phyloP scores from a whole-genome alignment of 805 yeast species.

The Lachancea meyersii region DNA sequence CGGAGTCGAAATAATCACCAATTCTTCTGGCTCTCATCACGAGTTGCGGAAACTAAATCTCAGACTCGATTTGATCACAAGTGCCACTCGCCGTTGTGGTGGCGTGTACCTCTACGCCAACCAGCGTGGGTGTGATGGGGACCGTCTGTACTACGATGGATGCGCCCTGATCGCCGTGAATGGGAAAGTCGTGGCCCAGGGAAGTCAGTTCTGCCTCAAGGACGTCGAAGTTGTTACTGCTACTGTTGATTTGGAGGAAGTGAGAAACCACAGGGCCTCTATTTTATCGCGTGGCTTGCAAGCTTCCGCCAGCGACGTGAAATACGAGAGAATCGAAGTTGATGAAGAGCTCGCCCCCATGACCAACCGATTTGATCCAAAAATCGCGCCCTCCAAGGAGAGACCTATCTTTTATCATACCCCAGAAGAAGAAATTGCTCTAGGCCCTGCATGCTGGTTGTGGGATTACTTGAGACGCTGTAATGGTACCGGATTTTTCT shows the following conservation, averaged over 20 bases:
- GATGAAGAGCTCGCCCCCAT: slow-evolving; percentile 62
- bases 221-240: slow-evolving; percentile 97
- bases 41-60: slow-evolving; percentile 85
- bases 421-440: slow-evolving; percentile 95
- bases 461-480: slow-evolving; percentile 97
- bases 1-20: slow-evolving; percentile 96
- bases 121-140: slow-evolving; percentile 98
- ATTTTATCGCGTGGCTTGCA: slow-evolving; percentile 73
- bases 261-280: slow-evolving; percentile 70
- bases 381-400: slow-evolving; percentile 50
- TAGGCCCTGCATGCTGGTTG: slow-evolving; percentile 99
- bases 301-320: slow-evolving; percentile 35
- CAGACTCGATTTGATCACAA: slow-evolving; percentile 76
- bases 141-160: slow-evolving; percentile 92
- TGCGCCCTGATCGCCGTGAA: slow-evolving; percentile 91
- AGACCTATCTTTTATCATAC: slow-evolving; percentile 53
- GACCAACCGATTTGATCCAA: slow-evolving; percentile 52
- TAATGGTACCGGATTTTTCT: slow-evolving; percentile 81
- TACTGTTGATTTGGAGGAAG: slow-evolving; percentile 88
- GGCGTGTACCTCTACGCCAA: slow-evolving; percentile 91
- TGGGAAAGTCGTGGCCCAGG: slow-evolving; percentile 90
- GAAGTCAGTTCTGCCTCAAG: slow-evolving; percentile 76
- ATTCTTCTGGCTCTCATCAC: slow-evolving; percentile 97
- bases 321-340: slow-evolving; percentile 49
- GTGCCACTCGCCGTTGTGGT: slow-evolving; percentile 94